Evolutionary conservation across 2,329 filamentous ascomycete genomes (phyloP).

Genomic region (Aspergillus awamori): DNA sequence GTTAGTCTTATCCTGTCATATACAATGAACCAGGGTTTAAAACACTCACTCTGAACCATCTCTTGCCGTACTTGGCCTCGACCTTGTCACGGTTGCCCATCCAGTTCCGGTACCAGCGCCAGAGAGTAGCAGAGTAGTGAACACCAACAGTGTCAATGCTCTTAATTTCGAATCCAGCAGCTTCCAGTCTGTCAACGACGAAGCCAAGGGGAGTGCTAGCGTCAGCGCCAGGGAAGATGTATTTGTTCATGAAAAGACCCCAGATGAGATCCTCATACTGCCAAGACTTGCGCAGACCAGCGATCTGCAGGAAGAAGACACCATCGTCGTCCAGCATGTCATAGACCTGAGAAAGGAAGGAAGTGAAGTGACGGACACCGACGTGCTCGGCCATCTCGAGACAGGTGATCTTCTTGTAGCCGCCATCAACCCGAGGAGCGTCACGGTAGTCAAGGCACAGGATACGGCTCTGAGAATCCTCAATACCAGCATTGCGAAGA

Average conservation of each 20-base stretch:
- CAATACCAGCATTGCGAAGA: conserved; percentile 77
- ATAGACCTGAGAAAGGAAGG: conserved; percentile 83
- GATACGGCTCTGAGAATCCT: conserved; percentile 86
- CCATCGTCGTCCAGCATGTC: conserved; percentile 97
- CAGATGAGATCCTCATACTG: conserved; percentile 98
- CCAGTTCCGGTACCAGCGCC: conserved; percentile 99
- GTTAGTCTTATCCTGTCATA: background rate
- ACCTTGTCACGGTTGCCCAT: conserved; percentile 91
- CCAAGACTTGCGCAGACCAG: conserved; percentile 91
- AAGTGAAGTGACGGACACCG: conserved; percentile 82
- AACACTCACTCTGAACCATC: conserved; percentile 85
- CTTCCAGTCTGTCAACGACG: conserved; percentile 82
- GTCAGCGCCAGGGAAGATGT: conserved; percentile 95
- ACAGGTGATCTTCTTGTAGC: conserved; percentile 94
- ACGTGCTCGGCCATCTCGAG: conserved; percentile 99
- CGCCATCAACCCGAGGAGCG: conserved; percentile 74
- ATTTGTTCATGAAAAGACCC: conserved; percentile 99
- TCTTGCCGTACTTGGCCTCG: conserved; percentile 88
- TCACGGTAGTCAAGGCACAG: conserved; percentile 98
- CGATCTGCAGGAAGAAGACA: conserved; percentile 93
- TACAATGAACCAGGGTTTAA: background rate
- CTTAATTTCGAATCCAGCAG: conserved; percentile 89
- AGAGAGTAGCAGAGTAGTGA: conserved; percentile 94
- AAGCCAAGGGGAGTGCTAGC: conserved; percentile 90
- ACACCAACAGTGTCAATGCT: conserved; percentile 89